A percentile compares a stretch with the other conserved stretches of the same genome.
phyloP scores from a whole-genome alignment of 1,284 basidiomycete genomes.

The Ustilago esculenta region DNA sequence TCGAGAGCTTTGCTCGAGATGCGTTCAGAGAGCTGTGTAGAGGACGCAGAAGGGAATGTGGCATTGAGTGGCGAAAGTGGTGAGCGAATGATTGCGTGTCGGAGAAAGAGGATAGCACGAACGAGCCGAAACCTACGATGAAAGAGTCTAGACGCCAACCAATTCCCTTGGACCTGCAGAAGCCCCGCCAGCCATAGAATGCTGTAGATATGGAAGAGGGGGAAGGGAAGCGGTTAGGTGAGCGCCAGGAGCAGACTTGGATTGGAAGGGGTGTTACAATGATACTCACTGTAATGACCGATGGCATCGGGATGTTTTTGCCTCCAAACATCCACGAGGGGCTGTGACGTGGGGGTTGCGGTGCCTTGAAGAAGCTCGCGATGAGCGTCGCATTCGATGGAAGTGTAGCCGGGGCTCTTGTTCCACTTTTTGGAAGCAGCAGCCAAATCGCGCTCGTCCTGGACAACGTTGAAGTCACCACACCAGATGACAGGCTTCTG shows the following conservation, averaged over 20 bases:
- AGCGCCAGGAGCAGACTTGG: not conserved
- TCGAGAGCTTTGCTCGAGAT: constrained; percentile 74
- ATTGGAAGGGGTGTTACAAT: not conserved
- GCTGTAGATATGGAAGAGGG: constrained; percentile 55
- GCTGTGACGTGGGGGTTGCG: constrained; percentile 48
- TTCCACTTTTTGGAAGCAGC: constrained; percentile 69
- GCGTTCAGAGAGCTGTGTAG: constrained; percentile 69
- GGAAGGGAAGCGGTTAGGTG: not conserved
- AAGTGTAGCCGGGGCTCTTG: constrained; percentile 66
- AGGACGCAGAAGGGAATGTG: not conserved
- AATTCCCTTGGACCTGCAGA: constrained; percentile 80
- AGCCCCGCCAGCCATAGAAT: constrained; percentile 85
- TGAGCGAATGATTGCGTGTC: not conserved
- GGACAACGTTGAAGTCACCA: constrained; percentile 88
- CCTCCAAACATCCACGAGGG: constrained; percentile 84
- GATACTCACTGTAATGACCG: constrained; percentile 72
- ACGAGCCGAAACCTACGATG: constrained; percentile 68
- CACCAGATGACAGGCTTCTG: constrained; percentile 87
- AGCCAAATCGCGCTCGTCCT: constrained; percentile 64
- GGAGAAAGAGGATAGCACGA: too few relatives aligned
- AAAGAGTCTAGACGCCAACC: constrained; percentile 87
- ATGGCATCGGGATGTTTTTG: constrained; percentile 74
- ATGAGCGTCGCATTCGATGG: constrained; percentile 73
- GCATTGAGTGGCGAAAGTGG: not conserved
- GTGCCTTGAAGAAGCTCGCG: constrained; percentile 61